A percentile compares a stretch with the other conserved stretches of the same genome.
phyloP scores from a whole-genome alignment of 495 filamentous ascomycete species.

The Rhypophila decipiens region DNA sequence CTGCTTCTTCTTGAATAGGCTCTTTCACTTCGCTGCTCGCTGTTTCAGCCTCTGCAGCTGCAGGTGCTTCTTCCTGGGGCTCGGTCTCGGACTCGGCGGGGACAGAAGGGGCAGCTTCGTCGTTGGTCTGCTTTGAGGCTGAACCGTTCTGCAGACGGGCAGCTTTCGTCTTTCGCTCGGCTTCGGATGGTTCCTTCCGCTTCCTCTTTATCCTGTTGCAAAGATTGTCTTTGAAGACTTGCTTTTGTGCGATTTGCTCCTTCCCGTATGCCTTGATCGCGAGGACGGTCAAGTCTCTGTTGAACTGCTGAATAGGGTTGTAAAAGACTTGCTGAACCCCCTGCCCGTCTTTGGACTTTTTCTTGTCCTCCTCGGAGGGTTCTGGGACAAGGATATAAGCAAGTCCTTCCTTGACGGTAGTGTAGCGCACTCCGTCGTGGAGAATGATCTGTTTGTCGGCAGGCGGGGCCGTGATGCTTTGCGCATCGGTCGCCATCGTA shows the following conservation, averaged over 20 bases:
- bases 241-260: conserved; percentile 49
- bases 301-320: conserved; percentile 98
- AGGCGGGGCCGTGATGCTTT: conserved; percentile 16
- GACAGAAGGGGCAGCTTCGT: conserved; percentile 1
- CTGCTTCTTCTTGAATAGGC: too few species aligned
- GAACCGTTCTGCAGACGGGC: not conserved
- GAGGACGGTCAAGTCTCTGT: conserved; percentile 87
- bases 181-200: conserved; percentile 34
- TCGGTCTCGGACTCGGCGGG: conserved; percentile 2
- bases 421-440: conserved; percentile 34
- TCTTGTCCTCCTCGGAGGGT: conserved; percentile 21
- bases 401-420: conserved; percentile 38
- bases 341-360: conserved; percentile 22
- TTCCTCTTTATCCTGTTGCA: conserved; percentile 42
- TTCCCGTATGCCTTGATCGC: conserved; percentile 81
- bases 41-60: not conserved
- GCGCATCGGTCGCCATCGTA: conserved; percentile 23
- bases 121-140: conserved; percentile 13
- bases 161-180: conserved; percentile 21
- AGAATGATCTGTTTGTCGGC: conserved; percentile 27
- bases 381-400: conserved; percentile 41
- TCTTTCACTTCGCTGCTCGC: too few species aligned
- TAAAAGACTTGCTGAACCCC: conserved; percentile 82
- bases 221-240: conserved; percentile 26
- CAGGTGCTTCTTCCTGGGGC: conserved; percentile 13